These are phyloP conservation scores for Saccharomyces hybrid DNA, from an alignment of 1,139 yeast genomes.

Conservation along the genomic window DNA sequence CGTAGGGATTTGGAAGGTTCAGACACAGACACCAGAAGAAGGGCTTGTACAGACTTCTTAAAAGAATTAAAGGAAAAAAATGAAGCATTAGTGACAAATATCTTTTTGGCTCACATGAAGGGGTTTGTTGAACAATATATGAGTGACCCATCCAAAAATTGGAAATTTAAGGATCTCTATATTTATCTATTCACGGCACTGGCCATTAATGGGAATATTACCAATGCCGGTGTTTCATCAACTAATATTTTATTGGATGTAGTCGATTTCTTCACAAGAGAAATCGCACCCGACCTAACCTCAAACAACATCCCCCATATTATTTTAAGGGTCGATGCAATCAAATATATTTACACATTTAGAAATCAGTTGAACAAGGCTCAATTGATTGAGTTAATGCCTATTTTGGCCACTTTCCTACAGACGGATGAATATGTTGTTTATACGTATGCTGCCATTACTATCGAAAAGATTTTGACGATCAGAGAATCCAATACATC, in stretches of 20 bases:
- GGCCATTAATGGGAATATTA: constrained; percentile 83
- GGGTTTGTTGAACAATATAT: constrained; percentile 50
- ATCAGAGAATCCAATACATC: constrained; percentile 51
- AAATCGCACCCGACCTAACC: constrained; percentile 74
- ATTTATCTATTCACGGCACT: constrained; percentile 78
- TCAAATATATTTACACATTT: constrained; percentile 80
- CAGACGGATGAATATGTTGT: constrained; percentile 63
- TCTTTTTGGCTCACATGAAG: constrained; percentile 70
- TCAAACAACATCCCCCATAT: constrained; percentile 44
- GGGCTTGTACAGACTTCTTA: constrained; percentile 84
- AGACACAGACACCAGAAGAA: constrained; percentile 84
- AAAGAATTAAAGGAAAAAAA: constrained; percentile 78
- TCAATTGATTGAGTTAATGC: constrained; percentile 71
- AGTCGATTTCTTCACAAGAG: constrained; percentile 70
- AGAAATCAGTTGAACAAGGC: constrained; percentile 87
- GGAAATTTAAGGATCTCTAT: constrained; percentile 90
- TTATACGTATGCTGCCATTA: constrained; percentile 87
- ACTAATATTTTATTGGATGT: constrained; percentile 81
- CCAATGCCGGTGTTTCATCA: constrained; percentile 81
- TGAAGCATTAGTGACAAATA: constrained; percentile 63
- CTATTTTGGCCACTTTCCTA: constrained; percentile 64
- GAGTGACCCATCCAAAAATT: constrained; percentile 38
- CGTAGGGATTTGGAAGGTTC: constrained; percentile 93
- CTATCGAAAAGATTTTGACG: constrained; percentile 80
- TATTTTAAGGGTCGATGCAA: constrained; percentile 86